Percentiles rank a stretch among this genome's conserved stretches.
Evolutionary conservation across 75 land plant genomes (phyloP).

Genomic region (Picea glauca): DNA sequence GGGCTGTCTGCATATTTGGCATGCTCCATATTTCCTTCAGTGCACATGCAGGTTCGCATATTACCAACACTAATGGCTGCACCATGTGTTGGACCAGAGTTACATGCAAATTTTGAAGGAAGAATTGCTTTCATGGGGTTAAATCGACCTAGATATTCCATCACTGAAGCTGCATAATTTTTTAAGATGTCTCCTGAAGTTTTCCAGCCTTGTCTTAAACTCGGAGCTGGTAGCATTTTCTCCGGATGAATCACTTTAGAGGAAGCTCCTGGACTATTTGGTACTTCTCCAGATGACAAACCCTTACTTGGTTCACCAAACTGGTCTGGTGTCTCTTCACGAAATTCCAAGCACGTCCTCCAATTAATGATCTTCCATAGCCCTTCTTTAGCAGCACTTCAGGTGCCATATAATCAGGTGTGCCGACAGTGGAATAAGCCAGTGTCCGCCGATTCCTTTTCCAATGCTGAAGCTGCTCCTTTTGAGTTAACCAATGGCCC

Average conservation of each 20-base stretch:
- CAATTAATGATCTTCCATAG: slow-evolving; percentile 81
- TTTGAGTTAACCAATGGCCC: slow-evolving; percentile 61
- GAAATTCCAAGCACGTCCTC: slow-evolving; percentile 69
- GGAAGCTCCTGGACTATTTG: neutral
- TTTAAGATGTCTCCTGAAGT: neutral
- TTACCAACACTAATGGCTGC: neutral
- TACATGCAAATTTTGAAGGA: neutral
- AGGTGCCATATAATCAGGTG: slow-evolving; percentile 93
- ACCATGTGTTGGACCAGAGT: neutral
- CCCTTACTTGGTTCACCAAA: neutral
- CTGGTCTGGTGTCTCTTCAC: slow-evolving; percentile 30
- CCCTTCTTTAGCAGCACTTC: slow-evolving; percentile 84
- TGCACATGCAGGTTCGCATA: neutral
- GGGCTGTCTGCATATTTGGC: neutral
- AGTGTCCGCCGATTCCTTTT: slow-evolving; percentile 77
- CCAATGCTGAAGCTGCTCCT: slow-evolving; percentile 90
- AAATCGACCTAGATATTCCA: neutral
- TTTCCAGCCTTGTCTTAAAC: neutral
- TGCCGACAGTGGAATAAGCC: slow-evolving; percentile 93
- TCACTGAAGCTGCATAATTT: neutral
- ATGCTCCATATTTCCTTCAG: neutral
- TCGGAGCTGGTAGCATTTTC: neutral
- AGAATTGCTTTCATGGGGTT: neutral
- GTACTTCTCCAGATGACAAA: neutral
- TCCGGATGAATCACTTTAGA: neutral